Percentiles rank a stretch among this genome's conserved stretches.
Evolutionary conservation across 2,329 filamentous ascomycete genomes (phyloP).

Genomic region (Dryadomyces quercivorus): DNA sequence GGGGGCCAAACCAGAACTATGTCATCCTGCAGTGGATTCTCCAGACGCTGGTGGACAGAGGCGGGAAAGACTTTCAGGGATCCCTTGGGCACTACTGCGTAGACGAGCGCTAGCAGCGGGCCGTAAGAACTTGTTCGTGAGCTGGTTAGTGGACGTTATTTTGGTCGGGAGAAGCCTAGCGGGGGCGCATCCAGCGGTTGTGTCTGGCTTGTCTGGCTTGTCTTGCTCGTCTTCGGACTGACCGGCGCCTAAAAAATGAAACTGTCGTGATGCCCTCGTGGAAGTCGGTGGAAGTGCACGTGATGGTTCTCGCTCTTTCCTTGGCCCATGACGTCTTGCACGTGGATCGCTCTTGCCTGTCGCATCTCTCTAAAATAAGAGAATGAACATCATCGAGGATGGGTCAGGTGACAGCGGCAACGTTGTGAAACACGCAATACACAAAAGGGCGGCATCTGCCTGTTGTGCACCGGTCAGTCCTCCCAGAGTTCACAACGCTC

Average conservation of each 20-base stretch:
- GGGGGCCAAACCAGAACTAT: not conserved
- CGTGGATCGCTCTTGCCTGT: not conserved
- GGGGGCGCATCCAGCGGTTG: not conserved
- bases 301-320: not conserved
- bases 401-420: too few species aligned
- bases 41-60: not conserved
- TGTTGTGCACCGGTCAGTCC: too few species aligned
- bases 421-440: too few species aligned
- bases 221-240: not conserved
- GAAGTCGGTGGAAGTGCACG: not conserved
- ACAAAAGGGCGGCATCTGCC: too few species aligned
- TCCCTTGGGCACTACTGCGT: too few species aligned
- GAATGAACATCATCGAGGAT: too few species aligned
- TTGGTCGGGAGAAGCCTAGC: not conserved
- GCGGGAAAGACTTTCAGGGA: too few species aligned
- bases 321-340: not conserved
- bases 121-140: not conserved
- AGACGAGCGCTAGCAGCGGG: not conserved
- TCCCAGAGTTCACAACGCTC: too few species aligned
- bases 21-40: not conserved
- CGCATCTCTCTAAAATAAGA: not conserved
- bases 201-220: not conserved
- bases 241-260: not conserved
- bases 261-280: not conserved
- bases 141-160: not conserved